Evolutionary conservation across 441 rosid species (phyloP).

Genomic region (Rhodomyrtus psidioides): DNA sequence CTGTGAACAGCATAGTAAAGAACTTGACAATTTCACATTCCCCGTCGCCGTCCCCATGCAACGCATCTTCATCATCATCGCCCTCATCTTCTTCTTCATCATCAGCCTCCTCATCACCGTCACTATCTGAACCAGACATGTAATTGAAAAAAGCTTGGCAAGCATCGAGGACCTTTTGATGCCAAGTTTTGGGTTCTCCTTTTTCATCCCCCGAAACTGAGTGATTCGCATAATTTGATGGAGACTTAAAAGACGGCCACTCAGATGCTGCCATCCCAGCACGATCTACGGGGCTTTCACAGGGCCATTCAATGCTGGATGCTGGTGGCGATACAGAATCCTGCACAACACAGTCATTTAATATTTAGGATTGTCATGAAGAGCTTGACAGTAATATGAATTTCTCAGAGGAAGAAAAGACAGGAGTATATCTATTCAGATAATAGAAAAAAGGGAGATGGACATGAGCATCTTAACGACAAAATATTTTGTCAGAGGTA

Average conservation of each 20-base stretch:
- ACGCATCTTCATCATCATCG: conserved; percentile 9
- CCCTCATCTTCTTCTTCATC: background rate
- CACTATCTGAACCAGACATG: conserved; percentile 13
- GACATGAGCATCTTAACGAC: background rate
- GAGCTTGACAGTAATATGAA: background rate
- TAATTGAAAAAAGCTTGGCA: conserved; percentile 26
- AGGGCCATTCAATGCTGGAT: conserved; percentile 12
- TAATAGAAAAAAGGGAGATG: background rate
- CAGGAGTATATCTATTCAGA: background rate
- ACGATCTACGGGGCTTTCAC: conserved; percentile 6
- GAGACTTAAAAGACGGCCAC: conserved; percentile 26
- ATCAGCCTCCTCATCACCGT: background rate
- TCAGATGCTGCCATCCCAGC: background rate
- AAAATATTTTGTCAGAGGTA: background rate
- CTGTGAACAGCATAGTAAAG: conserved; percentile 31
- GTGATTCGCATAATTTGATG: background rate
- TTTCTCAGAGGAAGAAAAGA: background rate
- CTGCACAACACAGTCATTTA: conserved; percentile 2
- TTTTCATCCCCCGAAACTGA: conserved; percentile 23
- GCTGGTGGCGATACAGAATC: conserved; percentile 6
- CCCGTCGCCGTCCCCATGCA: conserved; percentile 11
- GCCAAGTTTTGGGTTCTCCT: conserved; percentile 22
- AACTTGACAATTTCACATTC: conserved; percentile 24
- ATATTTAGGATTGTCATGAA: background rate
- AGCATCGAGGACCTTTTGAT: conserved; percentile 29